Evolutionary conservation across 2,329 filamentous ascomycete species (phyloP), one percentile per base, ranked within the genome.

Genomic region (Penicillium sp.): DNA sequence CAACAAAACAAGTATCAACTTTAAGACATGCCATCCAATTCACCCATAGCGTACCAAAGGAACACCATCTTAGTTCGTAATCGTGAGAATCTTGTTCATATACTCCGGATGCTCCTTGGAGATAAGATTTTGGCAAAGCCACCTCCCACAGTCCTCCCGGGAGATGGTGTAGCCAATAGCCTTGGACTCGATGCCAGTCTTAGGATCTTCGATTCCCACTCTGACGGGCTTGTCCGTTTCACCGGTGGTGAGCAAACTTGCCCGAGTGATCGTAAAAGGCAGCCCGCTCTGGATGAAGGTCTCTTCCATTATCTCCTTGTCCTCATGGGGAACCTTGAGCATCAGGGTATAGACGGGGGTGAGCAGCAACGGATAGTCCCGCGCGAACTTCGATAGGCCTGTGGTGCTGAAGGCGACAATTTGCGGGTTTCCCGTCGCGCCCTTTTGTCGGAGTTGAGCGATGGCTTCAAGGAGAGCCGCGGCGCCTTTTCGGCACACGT

Each of bases 221-320:
- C 60, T 39, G n/a, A 59, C 38, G 11, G 27, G 29, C 2, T 50
- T 55, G 4, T 18, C 18, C 4, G 49, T 48, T 16, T 53, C 51
- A 4, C 63, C 63, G 18, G 69, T 60, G 19, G 33, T 45, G 36
- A 69, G 47, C 25, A 67, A 47, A 9, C 57, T 63, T 3, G 64
- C 63, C 9, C 64, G 53, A n/a, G 65, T 43, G 11, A 66, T 53
- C 2, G 53, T 54, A 16, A 59, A 56, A 0, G 30, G 10, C 31
- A 42, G 44, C 5, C 49, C 53, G 13, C 42, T 59, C 35, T 33
- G 41, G 20, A 18, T 56, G 23, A 7, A 72, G 35, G 7, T 51
- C 21, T 19, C 38, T 37, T 66, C 61, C 54, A 62, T 69, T 4
- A 54, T 48, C 39, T 42, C 48, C 55, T 69, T 69, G 41, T 69